These are phyloP conservation scores for Viola odorata DNA, from an alignment of 345 rosid genomes.

Conservation along the genomic window DNA sequence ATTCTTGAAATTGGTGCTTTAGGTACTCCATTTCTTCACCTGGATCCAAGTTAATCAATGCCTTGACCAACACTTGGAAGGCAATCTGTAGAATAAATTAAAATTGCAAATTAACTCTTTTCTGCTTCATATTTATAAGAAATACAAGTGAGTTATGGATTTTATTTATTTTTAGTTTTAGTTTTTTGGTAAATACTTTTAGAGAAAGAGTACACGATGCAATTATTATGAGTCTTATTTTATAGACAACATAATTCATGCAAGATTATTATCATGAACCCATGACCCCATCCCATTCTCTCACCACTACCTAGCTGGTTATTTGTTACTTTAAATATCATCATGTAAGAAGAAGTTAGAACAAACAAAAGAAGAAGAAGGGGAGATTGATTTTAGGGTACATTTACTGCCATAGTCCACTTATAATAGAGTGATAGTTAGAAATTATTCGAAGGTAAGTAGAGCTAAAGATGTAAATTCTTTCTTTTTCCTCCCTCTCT, in stretches of 20 bases:
- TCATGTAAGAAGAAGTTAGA: neutral
- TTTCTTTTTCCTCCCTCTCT: too few species aligned
- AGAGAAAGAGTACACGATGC: neutral
- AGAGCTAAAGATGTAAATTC: too few species aligned
- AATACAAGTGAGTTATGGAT: too few species aligned
- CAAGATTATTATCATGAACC: slow-evolving; percentile 33
- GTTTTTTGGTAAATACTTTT: too few species aligned
- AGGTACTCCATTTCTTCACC: slow-evolving; percentile 66
- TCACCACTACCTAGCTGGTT: neutral
- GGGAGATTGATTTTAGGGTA: neutral
- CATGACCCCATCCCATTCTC: slow-evolving; percentile 10
- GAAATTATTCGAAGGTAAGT: neutral
- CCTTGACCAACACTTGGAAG: slow-evolving; percentile 81
- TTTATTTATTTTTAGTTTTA: too few species aligned
- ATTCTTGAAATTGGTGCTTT: slow-evolving; percentile 70
- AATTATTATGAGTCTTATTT: slow-evolving; percentile 30
- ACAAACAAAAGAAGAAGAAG: neutral
- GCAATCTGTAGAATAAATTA: slow-evolving; percentile 51
- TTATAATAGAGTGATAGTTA: neutral
- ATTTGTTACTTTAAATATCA: neutral
- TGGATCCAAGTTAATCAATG: slow-evolving; percentile 83
- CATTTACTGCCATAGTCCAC: too few species aligned
- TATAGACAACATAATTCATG: slow-evolving; percentile 39
- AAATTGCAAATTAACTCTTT: neutral
- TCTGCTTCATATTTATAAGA: too few species aligned